These are phyloP conservation scores for Echinosophora koreensis DNA, from an alignment of 306 rosid genomes.

Conservation along the genomic window DNA sequence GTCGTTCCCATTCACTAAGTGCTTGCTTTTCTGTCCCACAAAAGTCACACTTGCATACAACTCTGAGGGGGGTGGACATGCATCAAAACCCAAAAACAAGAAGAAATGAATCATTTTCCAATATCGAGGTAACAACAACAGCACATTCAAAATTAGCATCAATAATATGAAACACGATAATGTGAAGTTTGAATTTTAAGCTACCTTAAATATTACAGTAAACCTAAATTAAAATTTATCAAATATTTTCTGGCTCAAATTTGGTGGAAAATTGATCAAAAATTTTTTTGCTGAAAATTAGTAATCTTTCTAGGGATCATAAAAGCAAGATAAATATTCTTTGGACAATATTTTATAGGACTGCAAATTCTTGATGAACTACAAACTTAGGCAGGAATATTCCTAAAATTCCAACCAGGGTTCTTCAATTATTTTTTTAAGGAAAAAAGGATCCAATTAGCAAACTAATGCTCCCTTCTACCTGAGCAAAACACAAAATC, in stretches of 20 bases:
- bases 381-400: too few species aligned
- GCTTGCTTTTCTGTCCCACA: slow-evolving; percentile 97
- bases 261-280: slow-evolving; percentile 2
- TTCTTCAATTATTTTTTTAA: slow-evolving; percentile 10
- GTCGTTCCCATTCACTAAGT: slow-evolving; percentile 97
- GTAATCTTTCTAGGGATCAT: slow-evolving; percentile 1
- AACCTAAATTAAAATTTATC: slow-evolving; percentile 18
- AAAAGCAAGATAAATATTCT: neutral
- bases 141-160: slow-evolving; percentile 31
- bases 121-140: slow-evolving; percentile 39
- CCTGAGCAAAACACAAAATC: slow-evolving; percentile 21
- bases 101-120: slow-evolving; percentile 4
- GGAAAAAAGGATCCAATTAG: neutral
- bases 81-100: slow-evolving; percentile 20
- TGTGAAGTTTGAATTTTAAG: slow-evolving; percentile 31
- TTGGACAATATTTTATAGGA: neutral
- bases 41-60: slow-evolving; percentile 91
- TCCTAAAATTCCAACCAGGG: neutral
- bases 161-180: slow-evolving; percentile 32
- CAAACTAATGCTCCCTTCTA: slow-evolving; percentile 23
- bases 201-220: slow-evolving; percentile 8
- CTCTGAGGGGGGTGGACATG: slow-evolving; percentile 65
- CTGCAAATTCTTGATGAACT: too few species aligned
- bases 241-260: neutral
- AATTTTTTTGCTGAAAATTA: neutral